phyloP scores from a whole-genome alignment of 768 basidiomycete genomes.

The Ephemerocybe angulata region DNA sequence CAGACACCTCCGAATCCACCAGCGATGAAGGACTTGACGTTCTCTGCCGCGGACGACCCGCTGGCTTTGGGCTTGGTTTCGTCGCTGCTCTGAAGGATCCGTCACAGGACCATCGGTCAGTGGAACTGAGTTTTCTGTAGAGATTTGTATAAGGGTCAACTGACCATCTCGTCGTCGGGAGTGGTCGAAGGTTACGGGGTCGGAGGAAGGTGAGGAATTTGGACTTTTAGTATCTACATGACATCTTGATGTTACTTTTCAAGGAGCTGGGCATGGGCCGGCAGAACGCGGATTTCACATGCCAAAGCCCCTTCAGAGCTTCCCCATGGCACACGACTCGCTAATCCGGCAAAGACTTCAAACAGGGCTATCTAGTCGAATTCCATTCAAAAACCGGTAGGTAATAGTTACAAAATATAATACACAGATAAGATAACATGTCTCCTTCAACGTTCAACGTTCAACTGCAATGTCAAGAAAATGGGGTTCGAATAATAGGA shows the following conservation, averaged over 20 bases:
- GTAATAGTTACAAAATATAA: slow-evolving; percentile 3
- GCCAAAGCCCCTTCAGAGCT: neutral
- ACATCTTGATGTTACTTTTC: neutral
- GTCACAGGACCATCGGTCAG: slow-evolving; percentile 1
- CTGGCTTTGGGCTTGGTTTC: slow-evolving; percentile 33
- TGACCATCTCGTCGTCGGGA: slow-evolving; percentile 16
- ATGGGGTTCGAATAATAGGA: too few species aligned
- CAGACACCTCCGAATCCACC: slow-evolving; percentile 90
- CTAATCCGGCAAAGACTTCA: too few species aligned
- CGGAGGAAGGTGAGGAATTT: neutral
- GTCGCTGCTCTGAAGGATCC: slow-evolving; percentile 29
- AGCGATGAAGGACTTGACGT: slow-evolving; percentile 81
- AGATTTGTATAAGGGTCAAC: neutral
- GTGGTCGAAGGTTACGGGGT: neutral
- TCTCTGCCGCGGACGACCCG: slow-evolving; percentile 41
- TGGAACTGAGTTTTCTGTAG: too few species aligned
- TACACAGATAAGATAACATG: slow-evolving; percentile 6
- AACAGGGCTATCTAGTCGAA: neutral
- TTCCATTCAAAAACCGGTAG: neutral
- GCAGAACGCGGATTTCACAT: slow-evolving; percentile 12
- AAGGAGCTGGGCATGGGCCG: neutral
- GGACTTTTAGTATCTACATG: neutral
- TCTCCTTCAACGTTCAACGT: neutral
- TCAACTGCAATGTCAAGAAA: neutral
- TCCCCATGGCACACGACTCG: too few species aligned